Conservation (phyloP, 139 green algal genomes). For the Volvox africanus region DNA sequence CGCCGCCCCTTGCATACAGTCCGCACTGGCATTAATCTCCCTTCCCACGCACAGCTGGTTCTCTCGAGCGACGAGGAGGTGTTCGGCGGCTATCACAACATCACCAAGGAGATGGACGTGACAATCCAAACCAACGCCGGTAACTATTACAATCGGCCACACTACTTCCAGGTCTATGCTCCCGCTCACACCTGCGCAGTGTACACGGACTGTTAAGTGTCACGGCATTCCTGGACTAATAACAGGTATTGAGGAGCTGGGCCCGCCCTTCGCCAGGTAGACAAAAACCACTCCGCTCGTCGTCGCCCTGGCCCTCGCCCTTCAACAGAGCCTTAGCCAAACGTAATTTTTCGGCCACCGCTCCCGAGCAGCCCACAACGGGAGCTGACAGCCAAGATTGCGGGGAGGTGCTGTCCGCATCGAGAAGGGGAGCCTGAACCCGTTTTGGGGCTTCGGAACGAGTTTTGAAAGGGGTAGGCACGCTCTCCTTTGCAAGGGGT, state of each 20-base stretch:
- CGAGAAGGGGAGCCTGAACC: no score
- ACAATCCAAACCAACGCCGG: constrained; percentile 29
- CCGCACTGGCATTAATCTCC: not conserved
- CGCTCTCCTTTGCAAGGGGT: no score
- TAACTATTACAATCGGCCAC: constrained; percentile 55
- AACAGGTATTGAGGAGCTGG: constrained; percentile 86
- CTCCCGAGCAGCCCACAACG: no score
- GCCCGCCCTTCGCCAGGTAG: constrained; percentile 72
- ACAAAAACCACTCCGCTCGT: not conserved
- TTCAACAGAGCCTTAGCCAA: no score
- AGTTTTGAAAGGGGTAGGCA: no score
- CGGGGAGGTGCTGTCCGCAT: no score
- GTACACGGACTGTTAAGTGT: constrained; percentile 84
- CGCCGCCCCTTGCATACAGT: not conserved
- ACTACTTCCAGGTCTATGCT: constrained; percentile 56
- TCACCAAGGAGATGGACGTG: constrained; percentile 85
- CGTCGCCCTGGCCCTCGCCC: no score
- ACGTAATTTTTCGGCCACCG: no score
- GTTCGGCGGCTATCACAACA: constrained; percentile 92
- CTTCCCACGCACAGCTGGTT: constrained; percentile 59
- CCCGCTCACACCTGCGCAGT: constrained; percentile 86
- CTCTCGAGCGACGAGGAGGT: constrained; percentile 88
- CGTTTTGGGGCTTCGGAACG: no score
- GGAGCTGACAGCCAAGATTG: no score
- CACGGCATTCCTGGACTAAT: constrained; percentile 88